Conservation (phyloP, 106 monocot genomes). For the Alisma plantagoaquatica region DNA sequence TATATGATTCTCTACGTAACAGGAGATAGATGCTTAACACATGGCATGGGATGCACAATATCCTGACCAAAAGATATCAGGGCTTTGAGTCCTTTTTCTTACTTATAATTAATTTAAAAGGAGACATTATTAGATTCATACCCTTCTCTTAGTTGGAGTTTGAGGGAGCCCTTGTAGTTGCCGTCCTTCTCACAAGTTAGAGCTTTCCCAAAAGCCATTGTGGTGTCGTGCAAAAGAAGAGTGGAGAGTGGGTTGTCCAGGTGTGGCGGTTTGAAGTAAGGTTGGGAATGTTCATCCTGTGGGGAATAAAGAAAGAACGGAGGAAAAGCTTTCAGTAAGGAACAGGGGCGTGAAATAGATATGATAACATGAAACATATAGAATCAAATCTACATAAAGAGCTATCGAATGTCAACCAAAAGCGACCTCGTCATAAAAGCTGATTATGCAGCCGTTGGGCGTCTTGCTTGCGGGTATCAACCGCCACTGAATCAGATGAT, state of each 20-base stretch:
- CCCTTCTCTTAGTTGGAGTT: constrained; percentile 56
- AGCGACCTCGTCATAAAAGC: constrained; percentile 93
- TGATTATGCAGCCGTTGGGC: constrained; percentile 82
- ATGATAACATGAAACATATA: too few species aligned
- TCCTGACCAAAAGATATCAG: too few species aligned
- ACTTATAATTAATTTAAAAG: too few species aligned
- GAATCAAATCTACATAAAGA: too few species aligned
- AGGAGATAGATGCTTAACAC: too few species aligned
- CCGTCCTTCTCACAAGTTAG: constrained; percentile 46
- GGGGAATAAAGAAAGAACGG: not conserved
- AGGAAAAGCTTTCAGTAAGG: not conserved
- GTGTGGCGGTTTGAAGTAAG: constrained; percentile 85
- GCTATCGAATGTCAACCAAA: too few species aligned
- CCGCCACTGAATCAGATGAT: constrained; percentile 72
- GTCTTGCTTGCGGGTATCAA: constrained; percentile 62
- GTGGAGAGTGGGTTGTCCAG: constrained; percentile 74
- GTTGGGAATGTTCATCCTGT: constrained; percentile 76
- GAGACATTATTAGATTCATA: too few species aligned
- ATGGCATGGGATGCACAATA: too few species aligned
- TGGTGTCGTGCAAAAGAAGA: constrained; percentile 57
- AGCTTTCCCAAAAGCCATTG: constrained; percentile 56
- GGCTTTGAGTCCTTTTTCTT: too few species aligned
- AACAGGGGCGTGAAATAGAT: not conserved
- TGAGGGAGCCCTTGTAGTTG: constrained; percentile 68
- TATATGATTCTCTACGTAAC: too few species aligned